A percentile compares a stretch with the other conserved stretches of the same genome.
phyloP scores from a whole-genome alignment of 768 basidiomycete genomes.

The Sarcodon sp. region DNA sequence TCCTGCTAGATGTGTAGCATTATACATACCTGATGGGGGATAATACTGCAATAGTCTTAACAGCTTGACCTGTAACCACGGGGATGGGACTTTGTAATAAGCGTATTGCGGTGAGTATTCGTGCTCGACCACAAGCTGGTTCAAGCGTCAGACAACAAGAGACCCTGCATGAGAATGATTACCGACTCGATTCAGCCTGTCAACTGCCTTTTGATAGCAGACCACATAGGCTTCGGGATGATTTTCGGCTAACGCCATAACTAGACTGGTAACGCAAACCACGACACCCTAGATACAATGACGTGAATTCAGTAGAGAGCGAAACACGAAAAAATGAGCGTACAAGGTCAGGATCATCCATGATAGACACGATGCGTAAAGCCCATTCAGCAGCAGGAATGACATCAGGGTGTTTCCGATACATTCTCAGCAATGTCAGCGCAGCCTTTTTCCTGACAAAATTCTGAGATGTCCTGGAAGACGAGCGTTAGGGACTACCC shows the following conservation, averaged over 20 bases:
- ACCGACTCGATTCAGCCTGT: slow-evolving; percentile 70
- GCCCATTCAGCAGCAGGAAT: slow-evolving; percentile 95
- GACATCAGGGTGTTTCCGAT: slow-evolving; percentile 92
- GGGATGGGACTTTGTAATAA: slow-evolving; percentile 96
- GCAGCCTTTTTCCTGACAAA: slow-evolving; percentile 99
- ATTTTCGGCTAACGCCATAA: slow-evolving; percentile 91
- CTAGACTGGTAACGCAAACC: slow-evolving; percentile 83
- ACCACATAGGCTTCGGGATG: slow-evolving; percentile 83
- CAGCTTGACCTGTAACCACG: slow-evolving; percentile 96
- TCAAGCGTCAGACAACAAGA: background rate
- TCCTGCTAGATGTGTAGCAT: background rate
- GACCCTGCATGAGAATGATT: background rate
- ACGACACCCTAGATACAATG: slow-evolving; percentile 65
- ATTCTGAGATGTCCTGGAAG: slow-evolving; percentile 70
- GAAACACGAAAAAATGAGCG: slow-evolving; percentile 6
- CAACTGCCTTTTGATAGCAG: slow-evolving; percentile 91
- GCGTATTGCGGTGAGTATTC: slow-evolving; percentile 85
- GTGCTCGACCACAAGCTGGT: slow-evolving; percentile 79
- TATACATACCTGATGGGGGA: slow-evolving; percentile 70
- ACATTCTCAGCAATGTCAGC: slow-evolving; percentile 80
- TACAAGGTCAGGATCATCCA: slow-evolving; percentile 89
- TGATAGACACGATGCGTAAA: slow-evolving; percentile 83
- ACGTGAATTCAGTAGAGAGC: background rate
- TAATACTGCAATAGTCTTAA: slow-evolving; percentile 91
- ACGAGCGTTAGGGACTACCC: slow-evolving; percentile 7